Base-by-base conservation (phyloP, 345 rosid species). In the Syzygium aromaticum region DNA sequence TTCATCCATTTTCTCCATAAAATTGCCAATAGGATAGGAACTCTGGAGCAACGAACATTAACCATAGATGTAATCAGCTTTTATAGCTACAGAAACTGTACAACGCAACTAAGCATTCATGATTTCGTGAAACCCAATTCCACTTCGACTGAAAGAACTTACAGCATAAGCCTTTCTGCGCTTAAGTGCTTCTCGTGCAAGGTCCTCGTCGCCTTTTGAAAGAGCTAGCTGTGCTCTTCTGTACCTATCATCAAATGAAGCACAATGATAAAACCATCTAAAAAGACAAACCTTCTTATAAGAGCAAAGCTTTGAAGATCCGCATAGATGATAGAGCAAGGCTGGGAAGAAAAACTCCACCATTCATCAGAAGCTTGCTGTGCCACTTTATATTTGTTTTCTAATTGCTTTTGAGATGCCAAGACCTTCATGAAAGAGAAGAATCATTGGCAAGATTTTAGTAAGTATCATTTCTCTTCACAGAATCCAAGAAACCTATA, bases 181-280 rank as follows among this genome's bases (percentile, higher is more conserved):
- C 88, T 94, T 94, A 88, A 95, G 97, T 28, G 97, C 98, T 88
- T 94, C 97, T 15, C 97, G 95, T 52, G 98, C 98, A 87, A 95
- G 96, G 91, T 92, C 95, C 88, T 95, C 98, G 84, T 93, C 95
- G 52, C 98, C 98, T 87, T 94, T 95, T 25, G 91, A 89, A 87
- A 95, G 95, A 91, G 97, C 96, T 86, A 95, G 93, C 86, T 95
- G 97, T 63, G 98, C 98, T 87, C 92, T 93, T 85, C 91, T 92
- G 87, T 95, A 94, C 98, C 98, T 95, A 89, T 88, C 33, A 56
- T 73, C 87, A 87, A 3, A 14, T 52, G 87, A 27, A 85, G 84
- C 86, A 89, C 30, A 73, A 52, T 64, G 83, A 85, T 59, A 67
- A 53, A 77, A 33, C 86, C 52, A 87, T 85, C 63, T 3, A 86